Conservation (phyloP, 768 basidiomycete species). For the Lyophyllum decastes region DNA sequence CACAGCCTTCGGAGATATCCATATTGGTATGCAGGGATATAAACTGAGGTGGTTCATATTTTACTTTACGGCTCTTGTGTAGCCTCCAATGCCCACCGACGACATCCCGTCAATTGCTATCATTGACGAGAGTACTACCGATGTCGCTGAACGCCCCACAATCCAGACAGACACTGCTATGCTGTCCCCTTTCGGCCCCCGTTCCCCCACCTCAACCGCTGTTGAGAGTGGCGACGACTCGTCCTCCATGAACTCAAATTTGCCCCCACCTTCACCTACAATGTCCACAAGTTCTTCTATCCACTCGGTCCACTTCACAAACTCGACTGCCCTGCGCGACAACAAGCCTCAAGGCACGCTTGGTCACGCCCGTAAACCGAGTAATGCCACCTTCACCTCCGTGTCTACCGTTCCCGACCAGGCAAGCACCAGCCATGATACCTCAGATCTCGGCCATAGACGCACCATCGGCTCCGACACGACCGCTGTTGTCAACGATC, state of each 20-base stretch:
- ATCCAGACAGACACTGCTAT: slow-evolving; percentile 14
- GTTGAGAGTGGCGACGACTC: slow-evolving; percentile 41
- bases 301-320: slow-evolving; percentile 46
- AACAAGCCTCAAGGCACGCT: slow-evolving; percentile 56
- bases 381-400: slow-evolving; percentile 56
- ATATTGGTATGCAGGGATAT: too few species aligned
- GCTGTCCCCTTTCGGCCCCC: slow-evolving; percentile 28
- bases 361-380: slow-evolving; percentile 55
- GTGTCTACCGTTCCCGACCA: slow-evolving; percentile 53
- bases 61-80: not conserved
- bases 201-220: slow-evolving; percentile 27
- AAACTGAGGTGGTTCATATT: not conserved
- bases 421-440: slow-evolving; percentile 15
- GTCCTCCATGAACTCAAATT: slow-evolving; percentile 20
- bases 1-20: too few species aligned
- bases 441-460: slow-evolving; percentile 33
- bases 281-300: slow-evolving; percentile 62
- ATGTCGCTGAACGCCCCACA: not conserved
- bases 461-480: slow-evolving; percentile 38
- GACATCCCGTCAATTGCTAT: slow-evolving; percentile 14
- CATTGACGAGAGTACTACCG: slow-evolving; percentile 5
- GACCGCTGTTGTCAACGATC: slow-evolving; percentile 31
- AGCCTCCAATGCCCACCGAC: slow-evolving; percentile 1
- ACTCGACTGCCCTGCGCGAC: slow-evolving; percentile 60
- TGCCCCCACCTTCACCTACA: slow-evolving; percentile 73